Conservation (phyloP, 1,139 yeast genomes). For the Sugiyamaella neomexicana region DNA sequence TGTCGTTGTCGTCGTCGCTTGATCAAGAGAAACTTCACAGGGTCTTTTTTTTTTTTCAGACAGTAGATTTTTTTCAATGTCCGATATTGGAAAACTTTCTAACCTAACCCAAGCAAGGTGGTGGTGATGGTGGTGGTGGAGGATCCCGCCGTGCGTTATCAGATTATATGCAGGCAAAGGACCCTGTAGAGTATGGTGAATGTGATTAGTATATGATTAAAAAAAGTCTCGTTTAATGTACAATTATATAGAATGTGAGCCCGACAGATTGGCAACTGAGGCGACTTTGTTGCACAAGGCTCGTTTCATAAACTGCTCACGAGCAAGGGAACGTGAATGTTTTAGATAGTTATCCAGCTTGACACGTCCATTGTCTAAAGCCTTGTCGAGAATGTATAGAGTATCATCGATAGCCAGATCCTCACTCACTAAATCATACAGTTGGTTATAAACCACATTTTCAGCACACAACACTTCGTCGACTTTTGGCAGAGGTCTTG, state of each 20-base stretch:
- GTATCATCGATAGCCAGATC: constrained; percentile 73
- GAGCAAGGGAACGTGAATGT: constrained; percentile 62
- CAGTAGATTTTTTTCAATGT: not conserved
- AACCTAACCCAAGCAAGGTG: constrained; percentile 11
- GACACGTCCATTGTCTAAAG: constrained; percentile 50
- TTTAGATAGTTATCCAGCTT: constrained; percentile 55
- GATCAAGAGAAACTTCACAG: not conserved
- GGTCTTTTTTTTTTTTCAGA: not conserved
- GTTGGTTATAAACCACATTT: constrained; percentile 51
- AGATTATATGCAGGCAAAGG: too few relatives aligned
- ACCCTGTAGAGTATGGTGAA: too few relatives aligned
- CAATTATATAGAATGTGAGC: not conserved
- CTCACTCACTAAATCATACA: constrained; percentile 66
- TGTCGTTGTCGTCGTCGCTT: too few relatives aligned
- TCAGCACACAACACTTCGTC: constrained; percentile 50
- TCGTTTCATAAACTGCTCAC: constrained; percentile 64
- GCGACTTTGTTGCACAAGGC: constrained; percentile 34
- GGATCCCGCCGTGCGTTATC: not conserved
- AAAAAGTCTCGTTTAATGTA: too few relatives aligned
- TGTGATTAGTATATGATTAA: too few relatives aligned
- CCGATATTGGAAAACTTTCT: constrained; percentile 10
- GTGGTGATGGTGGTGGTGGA: too few relatives aligned
- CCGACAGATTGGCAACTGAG: constrained; percentile 11
- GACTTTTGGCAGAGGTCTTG: constrained; percentile 39
- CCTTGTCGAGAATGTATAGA: constrained; percentile 57